Base-by-base conservation (phyloP, 2,329 filamentous ascomycete genomes). In the Ascosphaera pollenicola region DNA sequence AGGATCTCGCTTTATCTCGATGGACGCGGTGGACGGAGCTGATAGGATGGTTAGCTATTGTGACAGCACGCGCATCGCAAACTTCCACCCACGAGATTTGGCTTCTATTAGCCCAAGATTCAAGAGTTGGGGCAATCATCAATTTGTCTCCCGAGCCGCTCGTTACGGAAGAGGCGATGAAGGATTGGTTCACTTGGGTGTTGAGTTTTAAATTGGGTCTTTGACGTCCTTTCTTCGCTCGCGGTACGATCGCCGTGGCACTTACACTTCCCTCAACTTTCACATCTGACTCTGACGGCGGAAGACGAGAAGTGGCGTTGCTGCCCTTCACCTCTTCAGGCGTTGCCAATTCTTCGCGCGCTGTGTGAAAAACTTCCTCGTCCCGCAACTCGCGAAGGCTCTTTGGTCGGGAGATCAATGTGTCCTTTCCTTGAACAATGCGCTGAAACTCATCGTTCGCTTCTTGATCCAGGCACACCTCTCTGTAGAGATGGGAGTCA, bases 51-150 rank as follows among this genome's bases (percentile, higher is more conserved):
- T 36, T 36, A 18, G 35, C 15, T 18, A 36, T 24, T 19, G 35
- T 36, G 8, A 36, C 35, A 10, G 35, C 35, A 24, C 19, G 8
- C 19, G 35, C 35, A 10, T 36, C 17, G 17, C 35, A 8, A 24
- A 36, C 10, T 19, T 36, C 35, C 7, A 24, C 35, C 19, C 17
- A 36, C 11, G 35, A 36, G 17, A 10, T 16, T 24, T 24, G 21
- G 35, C 19, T 36, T n/a, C n/a, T 36, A n/a, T 36, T 36, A 18
- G 35, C 35, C 35, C 35, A 36, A 19, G 35, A 36, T 15, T 36
- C 7, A 16, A 36, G 8, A 13, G 35, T 11, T 10, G 35, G 19
- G 6, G 35, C 35, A 19, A 36, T 36, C 4, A 13, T 4, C 3
- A 24, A 13, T 6, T 24, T 19, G 4, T 19, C 35, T 13, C 7